phyloP scores from a whole-genome alignment of 2,329 filamentous ascomycete genomes.

The Ophiostoma ips region DNA sequence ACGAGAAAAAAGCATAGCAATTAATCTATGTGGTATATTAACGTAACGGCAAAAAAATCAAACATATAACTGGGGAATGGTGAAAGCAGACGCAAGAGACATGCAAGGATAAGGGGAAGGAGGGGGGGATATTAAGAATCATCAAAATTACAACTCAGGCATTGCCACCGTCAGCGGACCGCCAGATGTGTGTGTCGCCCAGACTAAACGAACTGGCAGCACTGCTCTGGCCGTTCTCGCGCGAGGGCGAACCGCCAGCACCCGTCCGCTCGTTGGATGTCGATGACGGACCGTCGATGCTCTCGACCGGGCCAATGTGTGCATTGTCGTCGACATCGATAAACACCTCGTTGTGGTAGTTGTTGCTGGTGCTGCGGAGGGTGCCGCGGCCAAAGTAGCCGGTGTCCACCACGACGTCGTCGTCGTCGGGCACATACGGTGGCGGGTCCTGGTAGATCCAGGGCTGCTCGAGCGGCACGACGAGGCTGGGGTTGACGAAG shows the following conservation, averaged over 20 bases:
- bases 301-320: not conserved
- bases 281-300: not conserved
- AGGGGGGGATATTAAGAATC: too few relatives aligned
- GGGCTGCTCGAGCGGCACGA: slow-evolving; percentile 51
- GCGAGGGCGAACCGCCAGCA: not conserved
- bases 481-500: slow-evolving; percentile 66
- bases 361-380: not conserved
- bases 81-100: not conserved
- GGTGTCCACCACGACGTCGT: slow-evolving; percentile 5
- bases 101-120: too few relatives aligned
- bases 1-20: not conserved
- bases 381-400: not conserved
- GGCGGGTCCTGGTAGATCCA: slow-evolving; percentile 53
- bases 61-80: not conserved
- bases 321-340: not conserved
- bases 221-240: slow-evolving; percentile 4
- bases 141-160: not conserved
- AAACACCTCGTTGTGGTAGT: slow-evolving; percentile 6
- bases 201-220: slow-evolving; percentile 31
- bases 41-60: not conserved
- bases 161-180: slow-evolving; percentile 12
- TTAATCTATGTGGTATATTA: slow-evolving; percentile 3
- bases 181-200: slow-evolving; percentile 37
- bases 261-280: not conserved
- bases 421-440: slow-evolving; percentile 18